phyloP scores from a whole-genome alignment of 2,329 filamentous ascomycete species.

The Talaromyces amestolkiae region DNA sequence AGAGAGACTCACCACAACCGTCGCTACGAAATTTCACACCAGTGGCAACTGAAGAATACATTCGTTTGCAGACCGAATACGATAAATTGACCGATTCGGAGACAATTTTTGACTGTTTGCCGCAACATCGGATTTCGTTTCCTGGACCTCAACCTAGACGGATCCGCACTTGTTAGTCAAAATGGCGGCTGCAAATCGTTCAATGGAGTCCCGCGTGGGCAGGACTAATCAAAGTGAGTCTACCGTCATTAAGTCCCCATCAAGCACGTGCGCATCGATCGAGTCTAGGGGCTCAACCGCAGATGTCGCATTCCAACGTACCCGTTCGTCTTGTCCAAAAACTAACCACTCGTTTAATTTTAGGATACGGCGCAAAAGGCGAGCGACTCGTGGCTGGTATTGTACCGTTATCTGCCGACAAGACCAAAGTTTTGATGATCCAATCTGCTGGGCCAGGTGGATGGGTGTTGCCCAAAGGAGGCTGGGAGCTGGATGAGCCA shows the following conservation, averaged over 20 bases:
- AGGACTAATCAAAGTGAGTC: conserved; percentile 51
- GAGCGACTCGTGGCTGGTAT: conserved; percentile 94
- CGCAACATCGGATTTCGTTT: background rate
- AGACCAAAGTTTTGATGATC: conserved; percentile 84
- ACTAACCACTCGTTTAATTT: background rate
- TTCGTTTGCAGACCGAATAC: conserved; percentile 2
- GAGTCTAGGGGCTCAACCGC: background rate
- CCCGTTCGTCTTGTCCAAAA: conserved; percentile 7
- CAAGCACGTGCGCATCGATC: conserved; percentile 25
- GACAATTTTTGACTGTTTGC: background rate
- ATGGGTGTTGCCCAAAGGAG: conserved; percentile 97
- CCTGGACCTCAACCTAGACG: background rate
- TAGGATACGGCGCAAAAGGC: conserved; percentile 88
- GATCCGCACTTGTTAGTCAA: background rate
- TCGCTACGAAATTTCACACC: background rate
- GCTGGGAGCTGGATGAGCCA: conserved; percentile 93
- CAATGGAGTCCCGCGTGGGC: conserved; percentile 49
- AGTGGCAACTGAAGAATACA: background rate
- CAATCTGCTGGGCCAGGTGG: conserved; percentile 86
- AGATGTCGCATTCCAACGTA: conserved; percentile 15
- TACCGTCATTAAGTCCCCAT: conserved; percentile 8
- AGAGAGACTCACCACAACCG: background rate
- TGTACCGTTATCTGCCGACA: conserved; percentile 83
- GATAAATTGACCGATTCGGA: background rate
- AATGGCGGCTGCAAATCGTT: conserved; percentile 29